Percentiles rank a stretch among this genome's conserved stretches.
Conservation (phyloP, 768 basidiomycete genomes). For the Phallus indusiatus region DNA sequence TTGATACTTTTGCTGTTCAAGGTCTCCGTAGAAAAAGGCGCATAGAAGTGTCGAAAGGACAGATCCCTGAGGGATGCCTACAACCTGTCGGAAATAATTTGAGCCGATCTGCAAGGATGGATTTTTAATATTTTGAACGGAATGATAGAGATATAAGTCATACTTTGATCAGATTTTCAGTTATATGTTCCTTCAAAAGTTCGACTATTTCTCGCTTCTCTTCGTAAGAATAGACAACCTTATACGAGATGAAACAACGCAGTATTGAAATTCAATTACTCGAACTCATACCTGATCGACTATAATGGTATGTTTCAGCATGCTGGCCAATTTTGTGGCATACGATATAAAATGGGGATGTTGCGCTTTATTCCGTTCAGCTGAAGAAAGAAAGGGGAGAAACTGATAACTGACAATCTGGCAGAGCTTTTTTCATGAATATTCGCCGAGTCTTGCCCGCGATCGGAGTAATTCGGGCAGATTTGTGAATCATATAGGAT, state of each 20-base stretch:
- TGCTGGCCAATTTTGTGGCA: conserved; percentile 56
- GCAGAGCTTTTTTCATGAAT: conserved; percentile 52
- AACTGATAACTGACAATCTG: conserved; percentile 41
- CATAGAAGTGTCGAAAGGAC: conserved; percentile 92
- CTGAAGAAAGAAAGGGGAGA: background rate
- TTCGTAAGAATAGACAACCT: conserved; percentile 47
- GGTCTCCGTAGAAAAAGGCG: conserved; percentile 88
- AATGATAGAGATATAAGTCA: background rate
- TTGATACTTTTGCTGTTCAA: conserved; percentile 56
- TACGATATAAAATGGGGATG: conserved; percentile 63
- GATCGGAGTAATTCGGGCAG: conserved; percentile 52
- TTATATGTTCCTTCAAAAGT: conserved; percentile 83
- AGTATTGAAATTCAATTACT: background rate
- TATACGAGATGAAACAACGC: background rate
- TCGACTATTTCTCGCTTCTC: conserved; percentile 53
- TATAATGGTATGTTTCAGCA: conserved; percentile 69
- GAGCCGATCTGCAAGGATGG: conserved; percentile 53
- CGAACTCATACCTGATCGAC: conserved; percentile 61
- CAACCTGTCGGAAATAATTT: conserved; percentile 77
- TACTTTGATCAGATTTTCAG: conserved; percentile 87
- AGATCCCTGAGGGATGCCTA: conserved; percentile 96
- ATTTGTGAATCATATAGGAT: conserved; percentile 58
- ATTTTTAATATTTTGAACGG: background rate
- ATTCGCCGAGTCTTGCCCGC: conserved; percentile 47
- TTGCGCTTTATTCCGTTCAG: conserved; percentile 42